Conservation (phyloP, 306 rosid genomes). For the Vigna angularis region DNA sequence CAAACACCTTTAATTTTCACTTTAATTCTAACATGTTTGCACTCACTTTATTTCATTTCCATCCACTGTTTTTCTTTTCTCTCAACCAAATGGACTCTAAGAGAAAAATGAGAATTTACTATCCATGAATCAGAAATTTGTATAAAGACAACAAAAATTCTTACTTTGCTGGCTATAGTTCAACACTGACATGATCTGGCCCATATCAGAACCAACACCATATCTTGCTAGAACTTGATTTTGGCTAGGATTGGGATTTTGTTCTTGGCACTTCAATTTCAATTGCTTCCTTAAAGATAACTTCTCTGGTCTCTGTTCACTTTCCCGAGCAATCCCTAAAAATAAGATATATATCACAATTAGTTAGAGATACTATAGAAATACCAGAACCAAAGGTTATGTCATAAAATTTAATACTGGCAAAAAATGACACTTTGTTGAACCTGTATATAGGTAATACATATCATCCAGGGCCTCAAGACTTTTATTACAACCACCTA, state of each 20-base stretch:
- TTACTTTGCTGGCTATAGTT: slow-evolving; percentile 68
- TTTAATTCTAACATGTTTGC: too few relatives aligned
- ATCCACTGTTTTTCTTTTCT: too few relatives aligned
- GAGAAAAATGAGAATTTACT: slow-evolving; percentile 2
- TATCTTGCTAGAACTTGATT: slow-evolving; percentile 58
- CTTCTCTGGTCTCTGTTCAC: slow-evolving; percentile 81
- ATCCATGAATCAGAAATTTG: slow-evolving; percentile 33
- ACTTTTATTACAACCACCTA: slow-evolving; percentile 96
- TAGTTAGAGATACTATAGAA: slow-evolving; percentile 32
- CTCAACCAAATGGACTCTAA: neutral
- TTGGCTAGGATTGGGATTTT: slow-evolving; percentile 62
- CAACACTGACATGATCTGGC: slow-evolving; percentile 54
- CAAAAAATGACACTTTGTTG: slow-evolving; percentile 33
- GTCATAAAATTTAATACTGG: slow-evolving; percentile 5
- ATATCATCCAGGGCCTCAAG: slow-evolving; percentile 96
- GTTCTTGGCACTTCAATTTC: slow-evolving; percentile 95
- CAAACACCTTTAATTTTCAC: too few relatives aligned
- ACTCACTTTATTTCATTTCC: too few relatives aligned
- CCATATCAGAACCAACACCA: slow-evolving; percentile 63
- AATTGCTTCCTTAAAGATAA: slow-evolving; percentile 90
- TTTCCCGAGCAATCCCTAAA: slow-evolving; percentile 78
- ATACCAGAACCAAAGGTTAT: slow-evolving; percentile 35
- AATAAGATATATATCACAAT: slow-evolving; percentile 46
- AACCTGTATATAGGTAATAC: slow-evolving; percentile 94
- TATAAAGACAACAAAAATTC: slow-evolving; percentile 32